Conservation (phyloP, 2,329 filamentous ascomycete genomes). For the Penicillium sp. region DNA sequence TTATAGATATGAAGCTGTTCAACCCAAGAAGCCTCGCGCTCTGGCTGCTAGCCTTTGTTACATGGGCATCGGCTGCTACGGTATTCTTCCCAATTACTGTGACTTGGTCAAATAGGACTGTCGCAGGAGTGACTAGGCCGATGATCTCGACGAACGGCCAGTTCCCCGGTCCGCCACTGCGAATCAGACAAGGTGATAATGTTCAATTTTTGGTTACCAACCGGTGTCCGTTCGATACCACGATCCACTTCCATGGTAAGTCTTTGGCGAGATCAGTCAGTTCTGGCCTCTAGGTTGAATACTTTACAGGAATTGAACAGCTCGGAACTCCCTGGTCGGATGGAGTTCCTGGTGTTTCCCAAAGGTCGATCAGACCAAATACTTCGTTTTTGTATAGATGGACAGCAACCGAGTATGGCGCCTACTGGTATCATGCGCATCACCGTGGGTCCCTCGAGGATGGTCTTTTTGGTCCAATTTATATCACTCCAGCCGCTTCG, state of each 20-base stretch:
- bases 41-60: constrained; percentile 11
- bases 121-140: constrained; percentile 26
- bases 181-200: constrained; percentile 30
- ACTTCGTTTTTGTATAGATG: constrained; percentile 54
- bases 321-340: constrained; percentile 59
- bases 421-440: constrained; percentile 64
- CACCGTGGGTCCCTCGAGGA: constrained; percentile 58
- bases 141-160: constrained; percentile 32
- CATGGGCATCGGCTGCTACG: constrained; percentile 16
- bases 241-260: constrained; percentile 35
- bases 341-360: constrained; percentile 58
- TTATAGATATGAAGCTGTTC: constrained; percentile 5
- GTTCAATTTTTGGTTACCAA: constrained; percentile 32
- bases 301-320: constrained; percentile 39
- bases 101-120: constrained; percentile 26
- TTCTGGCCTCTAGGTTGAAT: background rate
- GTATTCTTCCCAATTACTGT: constrained; percentile 22
- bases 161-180: constrained; percentile 29
- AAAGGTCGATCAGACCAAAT: constrained; percentile 53
- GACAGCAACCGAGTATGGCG: constrained; percentile 57
- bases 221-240: constrained; percentile 29
- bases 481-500: constrained; percentile 41
- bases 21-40: background rate
- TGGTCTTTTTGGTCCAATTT: constrained; percentile 58
- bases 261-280: background rate